phyloP scores from a whole-genome alignment of 2,329 filamentous ascomycete species.

The Eutypella sp. region DNA sequence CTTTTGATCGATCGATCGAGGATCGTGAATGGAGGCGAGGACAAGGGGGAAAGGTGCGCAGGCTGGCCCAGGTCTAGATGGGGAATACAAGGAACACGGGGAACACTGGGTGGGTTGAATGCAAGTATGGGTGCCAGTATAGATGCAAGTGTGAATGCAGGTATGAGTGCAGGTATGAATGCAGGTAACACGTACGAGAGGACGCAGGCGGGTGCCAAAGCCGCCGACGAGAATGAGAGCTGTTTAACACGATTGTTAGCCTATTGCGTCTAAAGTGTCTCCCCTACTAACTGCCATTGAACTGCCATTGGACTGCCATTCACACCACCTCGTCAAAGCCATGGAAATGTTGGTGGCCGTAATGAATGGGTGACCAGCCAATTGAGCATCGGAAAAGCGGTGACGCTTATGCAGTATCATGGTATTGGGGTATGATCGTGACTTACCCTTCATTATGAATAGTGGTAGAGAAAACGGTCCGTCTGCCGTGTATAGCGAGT shows the following conservation, averaged over 20 bases:
- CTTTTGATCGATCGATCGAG: too few species aligned
- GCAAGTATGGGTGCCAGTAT: too few species aligned
- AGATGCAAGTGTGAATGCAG: too few species aligned
- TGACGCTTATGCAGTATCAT: not conserved
- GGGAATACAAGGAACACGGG: too few species aligned
- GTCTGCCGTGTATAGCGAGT: conserved; percentile 19
- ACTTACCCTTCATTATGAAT: conserved; percentile 37
- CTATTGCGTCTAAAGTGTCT: not conserved
- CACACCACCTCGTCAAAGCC: too few species aligned
- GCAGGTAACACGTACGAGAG: conserved; percentile 62
- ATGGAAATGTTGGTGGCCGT: not conserved
- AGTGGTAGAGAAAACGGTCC: conserved; percentile 7
- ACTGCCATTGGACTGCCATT: too few species aligned
- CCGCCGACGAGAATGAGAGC: conserved; percentile 98
- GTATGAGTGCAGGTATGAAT: too few species aligned
- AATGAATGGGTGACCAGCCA: not conserved
- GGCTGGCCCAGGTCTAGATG: too few species aligned
- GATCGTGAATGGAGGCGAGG: too few species aligned
- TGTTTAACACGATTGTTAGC: conserved; percentile 32
- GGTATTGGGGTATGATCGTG: not conserved
- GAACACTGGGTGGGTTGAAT: too few species aligned
- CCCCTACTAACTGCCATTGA: conserved; percentile 10
- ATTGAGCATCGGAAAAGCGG: not conserved
- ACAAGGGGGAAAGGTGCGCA: too few species aligned
- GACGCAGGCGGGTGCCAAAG: conserved; percentile 95